These are phyloP conservation scores for Fonsecaea pugnacius DNA, from an alignment of 2,329 filamentous ascomycete genomes.

Conservation along the genomic window DNA sequence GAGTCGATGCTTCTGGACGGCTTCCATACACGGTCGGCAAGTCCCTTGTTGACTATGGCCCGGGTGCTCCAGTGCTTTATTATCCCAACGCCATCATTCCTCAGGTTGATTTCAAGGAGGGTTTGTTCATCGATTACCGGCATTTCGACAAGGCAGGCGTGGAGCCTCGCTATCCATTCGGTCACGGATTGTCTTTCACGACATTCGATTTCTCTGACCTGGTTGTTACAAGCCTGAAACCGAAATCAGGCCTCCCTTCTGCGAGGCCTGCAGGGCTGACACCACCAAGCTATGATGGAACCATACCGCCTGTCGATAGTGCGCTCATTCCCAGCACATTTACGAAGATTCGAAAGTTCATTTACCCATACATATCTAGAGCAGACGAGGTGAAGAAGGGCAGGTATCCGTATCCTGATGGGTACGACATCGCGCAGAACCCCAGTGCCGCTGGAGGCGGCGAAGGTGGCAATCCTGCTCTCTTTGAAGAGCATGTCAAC, in stretches of 20 bases:
- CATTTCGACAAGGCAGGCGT: constrained; percentile 80
- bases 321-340: constrained; percentile 66
- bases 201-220: constrained; percentile 66
- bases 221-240: constrained; percentile 52
- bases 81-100: constrained; percentile 70
- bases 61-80: constrained; percentile 70
- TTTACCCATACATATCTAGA: constrained; percentile 71
- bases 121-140: constrained; percentile 86
- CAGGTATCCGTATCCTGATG: constrained; percentile 58
- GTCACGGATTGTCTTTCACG: constrained; percentile 83
- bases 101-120: constrained; percentile 82
- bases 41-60: constrained; percentile 74
- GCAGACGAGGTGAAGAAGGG: constrained; percentile 53
- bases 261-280: constrained; percentile 47
- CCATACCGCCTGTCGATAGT: constrained; percentile 59
- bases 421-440: constrained; percentile 56
- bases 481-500: constrained; percentile 61
- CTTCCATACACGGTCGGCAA: constrained; percentile 87
- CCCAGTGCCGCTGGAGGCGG: constrained; percentile 70
- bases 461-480: constrained; percentile 68
- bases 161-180: constrained; percentile 80
- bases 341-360: constrained; percentile 67
- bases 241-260: constrained; percentile 55
- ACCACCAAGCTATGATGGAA: constrained; percentile 61
- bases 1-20: constrained; percentile 77